phyloP scores from a whole-genome alignment of 306 rosid species.

The Mucuna pruriens region DNA sequence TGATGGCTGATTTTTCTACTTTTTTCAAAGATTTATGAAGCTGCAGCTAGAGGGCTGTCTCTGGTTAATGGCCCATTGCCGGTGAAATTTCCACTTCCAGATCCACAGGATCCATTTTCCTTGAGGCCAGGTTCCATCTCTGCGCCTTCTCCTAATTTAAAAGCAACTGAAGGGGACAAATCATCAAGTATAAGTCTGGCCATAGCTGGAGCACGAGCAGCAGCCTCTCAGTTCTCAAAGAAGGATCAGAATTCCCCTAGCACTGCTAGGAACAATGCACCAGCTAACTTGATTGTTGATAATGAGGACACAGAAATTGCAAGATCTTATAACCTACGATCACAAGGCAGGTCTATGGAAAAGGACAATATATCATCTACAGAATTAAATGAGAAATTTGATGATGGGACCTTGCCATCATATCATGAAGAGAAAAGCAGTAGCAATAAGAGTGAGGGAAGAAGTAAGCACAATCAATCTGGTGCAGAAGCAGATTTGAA shows the following conservation, averaged over 20 bases:
- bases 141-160: slow-evolving; percentile 38
- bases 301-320: slow-evolving; percentile 29
- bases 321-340: slow-evolving; percentile 45
- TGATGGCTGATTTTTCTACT: slow-evolving; percentile 19
- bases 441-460: slow-evolving; percentile 38
- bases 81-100: slow-evolving; percentile 79
- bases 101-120: slow-evolving; percentile 72
- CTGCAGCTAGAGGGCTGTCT: slow-evolving; percentile 80
- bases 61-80: slow-evolving; percentile 66
- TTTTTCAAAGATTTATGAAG: slow-evolving; percentile 66
- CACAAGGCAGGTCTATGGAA: slow-evolving; percentile 35
- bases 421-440: slow-evolving; percentile 39
- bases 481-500: slow-evolving; percentile 37
- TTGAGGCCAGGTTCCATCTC: slow-evolving; percentile 74
- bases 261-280: slow-evolving; percentile 20
- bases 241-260: slow-evolving; percentile 51
- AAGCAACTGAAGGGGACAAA: slow-evolving; percentile 59
- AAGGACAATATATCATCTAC: slow-evolving; percentile 26
- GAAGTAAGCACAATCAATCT: slow-evolving; percentile 33
- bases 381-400: slow-evolving; percentile 34
- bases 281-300: slow-evolving; percentile 15
- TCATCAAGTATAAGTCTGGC: slow-evolving; percentile 70
- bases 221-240: slow-evolving; percentile 78
- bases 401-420: slow-evolving; percentile 34
- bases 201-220: slow-evolving; percentile 91